Base-by-base conservation (phyloP, 768 basidiomycete genomes). In the Mycena venus region DNA sequence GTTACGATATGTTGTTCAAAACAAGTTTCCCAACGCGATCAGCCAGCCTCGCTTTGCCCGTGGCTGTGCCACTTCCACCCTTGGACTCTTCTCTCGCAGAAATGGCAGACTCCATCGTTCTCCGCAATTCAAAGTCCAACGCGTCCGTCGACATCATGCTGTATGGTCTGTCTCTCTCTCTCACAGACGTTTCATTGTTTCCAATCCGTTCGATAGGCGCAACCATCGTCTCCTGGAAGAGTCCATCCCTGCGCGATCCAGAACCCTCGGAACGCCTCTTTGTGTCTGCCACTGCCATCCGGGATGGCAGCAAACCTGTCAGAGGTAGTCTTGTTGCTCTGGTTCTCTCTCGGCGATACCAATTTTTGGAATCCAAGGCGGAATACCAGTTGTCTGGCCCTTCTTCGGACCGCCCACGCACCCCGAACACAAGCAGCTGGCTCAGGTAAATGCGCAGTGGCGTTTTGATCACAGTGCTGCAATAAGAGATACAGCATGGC, bases 331-430 rank as follows among this genome's bases (percentile, higher is more conserved):
- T n/a, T n/a, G n/a, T n/a, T n/a, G n/a, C n/a, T n/a, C n/a, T n/a
- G n/a, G n/a, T n/a, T n/a, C n/a, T n/a, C n/a, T n/a, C n/a, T n/a
- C n/a, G n/a, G n/a, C n/a, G n/a, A n/a, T n/a, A n/a, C n/a, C n/a
- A n/a, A n/a, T n/a, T n/a, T n/a, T n/a, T n/a, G n/a, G n/a, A n/a
- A n/a, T n/a, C n/a, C n/a, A n/a, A n/a, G n/a, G 89, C 14, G 90
- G 89, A 14, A 89, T 90, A 25, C 90, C 90, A 14, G 80, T 90
- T 42, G 92, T 95, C 51, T 98, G 96, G 82, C 93, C 94, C 51
- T 96, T 94, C 85, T 99, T 99, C 79, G 97, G 98, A 4, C 87
- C 95, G 0, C 95, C 98, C 2, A 89, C 88, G 21, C 93, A 92
- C 82, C 89, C 88, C 31, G 94, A 92, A 60, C 95, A 97, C 82